A percentile compares a stretch with the other conserved stretches of the same genome.
phyloP scores from a whole-genome alignment of 148 eudicot genomes.

The Silene latifolia region DNA sequence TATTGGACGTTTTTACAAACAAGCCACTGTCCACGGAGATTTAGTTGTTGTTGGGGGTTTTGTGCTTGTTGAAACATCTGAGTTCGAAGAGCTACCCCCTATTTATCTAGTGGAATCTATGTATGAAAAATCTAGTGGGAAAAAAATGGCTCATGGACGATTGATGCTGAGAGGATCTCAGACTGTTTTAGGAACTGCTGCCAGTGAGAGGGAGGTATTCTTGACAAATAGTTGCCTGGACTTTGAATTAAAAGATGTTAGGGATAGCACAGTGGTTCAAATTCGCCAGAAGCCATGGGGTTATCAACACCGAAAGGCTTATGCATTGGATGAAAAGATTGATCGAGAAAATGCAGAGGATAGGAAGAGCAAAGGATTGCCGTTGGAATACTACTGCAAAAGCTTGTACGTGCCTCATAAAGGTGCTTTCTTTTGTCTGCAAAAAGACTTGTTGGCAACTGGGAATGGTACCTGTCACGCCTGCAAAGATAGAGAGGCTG shows the following conservation, averaged over 20 bases:
- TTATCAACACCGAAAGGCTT: constrained; percentile 58
- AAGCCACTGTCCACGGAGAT: constrained; percentile 57
- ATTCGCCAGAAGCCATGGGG: constrained; percentile 70
- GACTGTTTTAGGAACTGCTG: constrained; percentile 77
- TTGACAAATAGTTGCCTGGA: constrained; percentile 74
- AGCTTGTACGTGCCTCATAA: constrained; percentile 72
- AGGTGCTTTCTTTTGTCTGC: constrained; percentile 82
- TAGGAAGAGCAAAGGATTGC: constrained; percentile 70
- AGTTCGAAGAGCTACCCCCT: constrained; percentile 35
- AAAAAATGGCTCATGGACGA: constrained; percentile 77
- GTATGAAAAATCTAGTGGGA: constrained; percentile 65
- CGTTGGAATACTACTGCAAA: constrained; percentile 78
- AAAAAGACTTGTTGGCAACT: constrained; percentile 46
- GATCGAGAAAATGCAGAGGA: constrained; percentile 83
- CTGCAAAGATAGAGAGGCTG: constrained; percentile 46
- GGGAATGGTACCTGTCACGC: constrained; percentile 72
- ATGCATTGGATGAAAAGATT: constrained; percentile 52
- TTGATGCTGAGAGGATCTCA: constrained; percentile 64
- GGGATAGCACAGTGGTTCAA: constrained; percentile 44
- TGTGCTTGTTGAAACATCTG: constrained; percentile 59
- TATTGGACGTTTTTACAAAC: constrained; percentile 45
- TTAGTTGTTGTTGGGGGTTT: constrained; percentile 52
- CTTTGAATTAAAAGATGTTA: constrained; percentile 57
- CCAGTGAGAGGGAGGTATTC: constrained; percentile 83
- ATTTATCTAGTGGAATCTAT: constrained; percentile 85